These are phyloP conservation scores for Mycena chlorophos DNA, from an alignment of 768 basidiomycete species.

Conservation along the genomic window DNA sequence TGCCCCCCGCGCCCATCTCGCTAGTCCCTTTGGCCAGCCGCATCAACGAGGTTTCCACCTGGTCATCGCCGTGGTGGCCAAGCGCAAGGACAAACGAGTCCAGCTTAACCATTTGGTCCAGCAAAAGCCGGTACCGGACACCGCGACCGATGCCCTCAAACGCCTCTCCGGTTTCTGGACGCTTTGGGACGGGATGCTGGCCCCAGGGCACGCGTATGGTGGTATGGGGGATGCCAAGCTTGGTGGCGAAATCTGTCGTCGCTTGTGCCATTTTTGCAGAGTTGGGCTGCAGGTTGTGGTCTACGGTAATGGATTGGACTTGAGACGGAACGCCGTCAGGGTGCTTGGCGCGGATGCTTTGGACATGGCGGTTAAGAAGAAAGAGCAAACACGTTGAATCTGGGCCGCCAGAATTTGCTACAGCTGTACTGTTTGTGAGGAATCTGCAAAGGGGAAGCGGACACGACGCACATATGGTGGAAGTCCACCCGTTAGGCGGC, in stretches of 20 bases:
- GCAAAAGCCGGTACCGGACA: conserved; percentile 57
- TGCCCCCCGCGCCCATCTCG: conserved; percentile 60
- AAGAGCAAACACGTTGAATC: conserved; percentile 81
- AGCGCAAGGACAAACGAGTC: conserved; percentile 52
- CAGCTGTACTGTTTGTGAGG: conserved; percentile 42
- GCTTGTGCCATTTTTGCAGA: conserved; percentile 56
- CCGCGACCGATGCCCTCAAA: conserved; percentile 60
- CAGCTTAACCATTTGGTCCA: conserved; percentile 43
- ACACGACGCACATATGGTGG: conserved; percentile 42
- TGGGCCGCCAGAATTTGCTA: conserved; percentile 81
- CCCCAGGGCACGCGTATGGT: conserved; percentile 60
- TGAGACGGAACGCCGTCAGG: conserved; percentile 20
- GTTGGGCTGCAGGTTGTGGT: conserved; percentile 66
- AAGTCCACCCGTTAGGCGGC: conserved; percentile 53
- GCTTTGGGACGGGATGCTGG: conserved; percentile 46
- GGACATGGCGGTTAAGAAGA: conserved; percentile 53
- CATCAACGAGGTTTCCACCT: conserved; percentile 79
- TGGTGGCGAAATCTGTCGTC: conserved; percentile 44
- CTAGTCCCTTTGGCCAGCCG: conserved; percentile 62
- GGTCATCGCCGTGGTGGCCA: conserved; percentile 82
- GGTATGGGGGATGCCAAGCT: conserved; percentile 48
- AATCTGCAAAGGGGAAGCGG: background rate
- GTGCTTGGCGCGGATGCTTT: conserved; percentile 18
- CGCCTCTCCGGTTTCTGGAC: conserved; percentile 39
- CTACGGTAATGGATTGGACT: conserved; percentile 61